Conservation (phyloP, 768 basidiomycete genomes). For the Psilocybe cyanescens region DNA sequence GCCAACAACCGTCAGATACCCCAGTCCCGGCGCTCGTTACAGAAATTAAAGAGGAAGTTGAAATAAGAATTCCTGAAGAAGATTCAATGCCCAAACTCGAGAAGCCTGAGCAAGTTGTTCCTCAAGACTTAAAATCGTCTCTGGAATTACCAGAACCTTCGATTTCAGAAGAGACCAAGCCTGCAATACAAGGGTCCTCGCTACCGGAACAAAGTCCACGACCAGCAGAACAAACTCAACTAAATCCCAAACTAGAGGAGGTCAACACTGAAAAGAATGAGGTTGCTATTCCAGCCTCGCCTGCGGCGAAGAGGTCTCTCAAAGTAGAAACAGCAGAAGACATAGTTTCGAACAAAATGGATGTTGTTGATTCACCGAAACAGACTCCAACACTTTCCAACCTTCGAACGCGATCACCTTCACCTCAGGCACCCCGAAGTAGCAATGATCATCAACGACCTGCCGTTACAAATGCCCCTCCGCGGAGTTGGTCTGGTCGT, state of each 20-base stretch:
- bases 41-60: neutral
- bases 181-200: neutral
- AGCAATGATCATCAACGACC: slow-evolving; percentile 11
- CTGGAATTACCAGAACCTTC: neutral
- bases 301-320: slow-evolving; percentile 9
- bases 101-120: neutral
- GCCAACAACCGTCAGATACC: neutral
- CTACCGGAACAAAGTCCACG: neutral
- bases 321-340: slow-evolving; percentile 18
- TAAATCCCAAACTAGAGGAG: neutral
- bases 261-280: neutral
- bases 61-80: neutral
- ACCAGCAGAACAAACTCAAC: neutral
- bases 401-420: slow-evolving; percentile 10
- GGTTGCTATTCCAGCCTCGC: neutral
- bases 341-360: slow-evolving; percentile 4
- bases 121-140: neutral
- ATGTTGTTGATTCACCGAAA: slow-evolving; percentile 4
- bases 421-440: slow-evolving; percentile 11
- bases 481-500: slow-evolving; percentile 28
- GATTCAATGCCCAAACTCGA: neutral
- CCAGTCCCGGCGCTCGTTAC: neutral
- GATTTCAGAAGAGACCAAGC: neutral
- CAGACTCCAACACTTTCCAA: neutral
- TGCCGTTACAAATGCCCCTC: slow-evolving; percentile 11